Conservation (phyloP, 805 yeast species). For the Dipodascus albidus region DNA sequence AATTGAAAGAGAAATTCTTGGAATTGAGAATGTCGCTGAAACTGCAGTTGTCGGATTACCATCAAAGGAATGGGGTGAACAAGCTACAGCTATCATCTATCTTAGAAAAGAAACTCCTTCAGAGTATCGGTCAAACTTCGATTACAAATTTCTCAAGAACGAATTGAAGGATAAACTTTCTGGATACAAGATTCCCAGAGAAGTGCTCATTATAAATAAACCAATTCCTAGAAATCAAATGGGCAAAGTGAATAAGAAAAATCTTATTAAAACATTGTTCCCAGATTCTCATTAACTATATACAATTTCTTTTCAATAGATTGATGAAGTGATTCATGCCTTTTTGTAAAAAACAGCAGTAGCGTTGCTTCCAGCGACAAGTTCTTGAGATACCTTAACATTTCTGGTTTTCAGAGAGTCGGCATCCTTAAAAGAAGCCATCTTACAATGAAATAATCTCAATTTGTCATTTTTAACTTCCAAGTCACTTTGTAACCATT, state of each 20-base stretch:
- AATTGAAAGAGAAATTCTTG: slow-evolving; percentile 25
- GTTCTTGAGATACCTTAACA: slow-evolving; percentile 36
- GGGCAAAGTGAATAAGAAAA: slow-evolving; percentile 28
- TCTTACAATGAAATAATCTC: slow-evolving; percentile 26
- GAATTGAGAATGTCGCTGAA: slow-evolving; percentile 19
- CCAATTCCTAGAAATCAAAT: slow-evolving; percentile 25
- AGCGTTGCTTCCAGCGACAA: slow-evolving; percentile 50
- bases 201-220: slow-evolving; percentile 18
- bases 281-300: too few species aligned
- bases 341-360: slow-evolving; percentile 50
- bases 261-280: slow-evolving; percentile 14
- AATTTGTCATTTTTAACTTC: slow-evolving; percentile 16
- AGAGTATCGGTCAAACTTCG: slow-evolving; percentile 10
- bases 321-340: slow-evolving; percentile 1
- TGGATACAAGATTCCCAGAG: slow-evolving; percentile 24
- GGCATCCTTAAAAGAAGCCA: slow-evolving; percentile 14
- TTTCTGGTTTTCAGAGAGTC: slow-evolving; percentile 19
- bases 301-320: too few species aligned
- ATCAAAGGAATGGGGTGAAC: slow-evolving; percentile 24
- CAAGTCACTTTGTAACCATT: background rate
- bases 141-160: slow-evolving; percentile 15
- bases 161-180: slow-evolving; percentile 17
- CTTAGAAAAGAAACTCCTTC: slow-evolving; percentile 8
- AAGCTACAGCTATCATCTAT: slow-evolving; percentile 21
- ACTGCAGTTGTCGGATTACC: slow-evolving; percentile 25